Conservation (phyloP, 2,329 filamentous ascomycete genomes). For the Neonectria neomacrospora region DNA sequence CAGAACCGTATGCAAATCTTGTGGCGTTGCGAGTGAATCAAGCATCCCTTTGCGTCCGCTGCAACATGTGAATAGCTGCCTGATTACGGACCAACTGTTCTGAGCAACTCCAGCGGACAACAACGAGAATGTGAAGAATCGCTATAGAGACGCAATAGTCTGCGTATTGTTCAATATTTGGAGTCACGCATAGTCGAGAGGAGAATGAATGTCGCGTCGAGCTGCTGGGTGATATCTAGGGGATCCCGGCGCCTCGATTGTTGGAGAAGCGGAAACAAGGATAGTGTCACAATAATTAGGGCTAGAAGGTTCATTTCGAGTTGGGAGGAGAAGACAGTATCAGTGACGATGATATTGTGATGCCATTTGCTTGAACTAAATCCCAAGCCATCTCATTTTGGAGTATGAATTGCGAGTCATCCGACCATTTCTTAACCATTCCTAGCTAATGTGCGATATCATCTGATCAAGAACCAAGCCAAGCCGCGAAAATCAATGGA, state of each 20-base stretch:
- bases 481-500: neutral
- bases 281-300: neutral
- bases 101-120: neutral
- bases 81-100: neutral
- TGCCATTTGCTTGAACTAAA: slow-evolving; percentile 5
- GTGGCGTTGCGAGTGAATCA: neutral
- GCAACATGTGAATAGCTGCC: slow-evolving; percentile 2
- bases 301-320: neutral
- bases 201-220: neutral
- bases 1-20: neutral
- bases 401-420: slow-evolving; percentile 3
- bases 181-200: neutral
- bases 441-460: neutral
- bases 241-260: neutral
- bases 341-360: neutral
- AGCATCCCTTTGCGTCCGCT: neutral
- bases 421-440: slow-evolving; percentile 1
- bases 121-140: neutral
- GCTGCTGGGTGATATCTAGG: too few species aligned
- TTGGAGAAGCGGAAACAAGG: neutral
- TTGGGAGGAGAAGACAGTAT: neutral
- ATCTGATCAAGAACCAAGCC: slow-evolving; percentile 8
- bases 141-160: neutral
- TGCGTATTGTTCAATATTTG: neutral
- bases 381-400: neutral